phyloP scores from a whole-genome alignment of 768 basidiomycete species.

The Russula sp. region DNA sequence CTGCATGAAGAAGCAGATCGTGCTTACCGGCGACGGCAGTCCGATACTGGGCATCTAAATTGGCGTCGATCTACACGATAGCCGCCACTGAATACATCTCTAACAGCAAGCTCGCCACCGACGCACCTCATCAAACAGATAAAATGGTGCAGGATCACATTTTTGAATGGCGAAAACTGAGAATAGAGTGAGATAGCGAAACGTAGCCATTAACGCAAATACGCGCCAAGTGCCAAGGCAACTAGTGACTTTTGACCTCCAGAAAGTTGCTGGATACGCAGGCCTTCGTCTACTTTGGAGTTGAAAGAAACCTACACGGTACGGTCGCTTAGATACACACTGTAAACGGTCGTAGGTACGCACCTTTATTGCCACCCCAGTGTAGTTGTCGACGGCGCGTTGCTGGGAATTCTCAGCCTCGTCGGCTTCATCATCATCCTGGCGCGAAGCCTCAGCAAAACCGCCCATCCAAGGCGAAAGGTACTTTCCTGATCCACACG shows the following conservation, averaged over 20 bases:
- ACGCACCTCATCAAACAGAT: constrained; percentile 91
- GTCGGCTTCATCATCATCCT: constrained; percentile 74
- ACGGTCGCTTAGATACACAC: constrained; percentile 10
- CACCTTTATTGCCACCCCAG: constrained; percentile 94
- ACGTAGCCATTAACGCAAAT: neutral
- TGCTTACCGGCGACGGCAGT: constrained; percentile 89
- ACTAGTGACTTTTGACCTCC: constrained; percentile 98
- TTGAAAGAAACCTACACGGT: constrained; percentile 87
- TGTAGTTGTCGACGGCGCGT: constrained; percentile 87
- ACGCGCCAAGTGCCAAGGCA: constrained; percentile 82
- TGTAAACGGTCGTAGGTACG: neutral
- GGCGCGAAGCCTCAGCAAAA: neutral
- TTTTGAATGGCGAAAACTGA: constrained; percentile 98
- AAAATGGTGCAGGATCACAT: constrained; percentile 98
- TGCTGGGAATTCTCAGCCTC: constrained; percentile 72
- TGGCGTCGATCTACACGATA: constrained; percentile 79
- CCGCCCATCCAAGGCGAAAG: neutral
- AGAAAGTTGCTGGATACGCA: constrained; percentile 93
- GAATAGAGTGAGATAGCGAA: constrained; percentile 17
- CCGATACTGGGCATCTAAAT: constrained; percentile 95
- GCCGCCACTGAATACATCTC: neutral
- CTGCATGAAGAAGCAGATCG: neutral
- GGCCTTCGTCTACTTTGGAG: constrained; percentile 94
- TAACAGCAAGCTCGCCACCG: neutral
- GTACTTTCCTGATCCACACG: constrained; percentile 72